Evolutionary conservation across 2,329 filamentous ascomycete genomes (phyloP), one percentile per base, ranked within the genome.

Genomic region (Nakataea oryzae): DNA sequence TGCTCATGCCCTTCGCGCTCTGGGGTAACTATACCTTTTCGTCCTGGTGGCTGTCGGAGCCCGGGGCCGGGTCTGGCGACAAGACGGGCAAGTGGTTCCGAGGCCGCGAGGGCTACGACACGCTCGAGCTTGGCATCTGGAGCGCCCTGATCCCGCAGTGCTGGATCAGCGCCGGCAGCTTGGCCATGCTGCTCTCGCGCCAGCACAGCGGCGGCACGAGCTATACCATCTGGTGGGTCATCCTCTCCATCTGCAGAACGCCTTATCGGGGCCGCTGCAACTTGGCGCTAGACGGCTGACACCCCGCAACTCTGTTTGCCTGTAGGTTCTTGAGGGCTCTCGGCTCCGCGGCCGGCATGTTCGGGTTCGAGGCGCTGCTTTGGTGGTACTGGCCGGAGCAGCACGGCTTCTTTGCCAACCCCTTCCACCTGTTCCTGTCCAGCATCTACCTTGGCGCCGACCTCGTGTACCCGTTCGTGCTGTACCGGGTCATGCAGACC

Each of bases 351-450:
- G 68, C 74, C 63, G 78, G 78, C 3, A 69, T 80, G 28, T 70
- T 75, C 8, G 62, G 74, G 13, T 71, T 70, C 58, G 76, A 75
- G 61, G 68, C 68, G 8, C 65, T 79, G 54, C 67, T 77, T 14
- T 81, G 78, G 78, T 79, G 75, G 71, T 75, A 75, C 65, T 81
- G 80, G 80, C 78, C 78, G 2, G 80, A 81, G 62, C 76, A 78
- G 2, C 77, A 82, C 66, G 74, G 73, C 11, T 82, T 79, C 66
- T 75, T 78, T 34, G 69, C 74, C 59, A 75, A 74, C 41, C 78
- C 75, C 0, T 69, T 79, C 8, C 75, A 73, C 1, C 56, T 80
- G 7, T 75, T 80, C 63, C 66, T 82, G 17, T 73, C 73, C 63
- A 74, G 71, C 1, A 73, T 74, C 0, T 74, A 73, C 21, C 62